Base-by-base conservation (phyloP, 2,329 filamentous ascomycete species). In the Neobulgaria alba region DNA sequence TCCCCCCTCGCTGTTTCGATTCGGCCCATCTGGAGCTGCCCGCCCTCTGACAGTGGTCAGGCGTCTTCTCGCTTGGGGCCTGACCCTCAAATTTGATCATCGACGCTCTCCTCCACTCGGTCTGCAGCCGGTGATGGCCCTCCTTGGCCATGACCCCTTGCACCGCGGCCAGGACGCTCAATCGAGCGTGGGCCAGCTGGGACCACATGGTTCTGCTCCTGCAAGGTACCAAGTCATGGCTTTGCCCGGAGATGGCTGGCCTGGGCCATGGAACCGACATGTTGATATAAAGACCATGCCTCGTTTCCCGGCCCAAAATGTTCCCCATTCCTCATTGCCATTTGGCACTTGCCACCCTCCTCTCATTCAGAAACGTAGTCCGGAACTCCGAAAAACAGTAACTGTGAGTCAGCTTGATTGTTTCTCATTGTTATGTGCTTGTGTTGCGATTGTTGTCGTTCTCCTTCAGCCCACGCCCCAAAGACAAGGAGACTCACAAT, bases 41-140 rank as follows among this genome's bases (percentile, higher is more conserved):
- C n/a, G 38, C 26, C 41, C 36, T 45, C 34, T 51, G 52, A 50
- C 34, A 52, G 39, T 51, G 47, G 51, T 45, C 43, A 46, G 49
- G 37, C 33, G 41, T 39, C 20, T 38, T 20, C 16, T 45, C 34
- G 41, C 42, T 50, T 30, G 37, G 20, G 34, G 37, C 12, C 19
- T 26, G 34, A 30, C 36, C 18, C 39, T 48, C n/a, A n/a, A n/a
- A n/a, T n/a, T n/a, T n/a, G n/a, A n/a, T n/a, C n/a, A n/a, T n/a
- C n/a, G 23, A 26, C 23, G 23, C 12, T n/a, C 48, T 48, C 48
- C 41, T 41, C 17, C 18, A 36, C 43, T 35, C 33, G n/a, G 18
- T 10, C 9, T 35, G 17, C 40, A 38, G 31, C 38, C 33, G 35
- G 44, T 45, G 40, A 50, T 53, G 51, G n/a, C 34, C 38, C 36